These are phyloP conservation scores for Aspergillus avenaceus DNA, from an alignment of 495 filamentous ascomycete species.

Conservation along the genomic window DNA sequence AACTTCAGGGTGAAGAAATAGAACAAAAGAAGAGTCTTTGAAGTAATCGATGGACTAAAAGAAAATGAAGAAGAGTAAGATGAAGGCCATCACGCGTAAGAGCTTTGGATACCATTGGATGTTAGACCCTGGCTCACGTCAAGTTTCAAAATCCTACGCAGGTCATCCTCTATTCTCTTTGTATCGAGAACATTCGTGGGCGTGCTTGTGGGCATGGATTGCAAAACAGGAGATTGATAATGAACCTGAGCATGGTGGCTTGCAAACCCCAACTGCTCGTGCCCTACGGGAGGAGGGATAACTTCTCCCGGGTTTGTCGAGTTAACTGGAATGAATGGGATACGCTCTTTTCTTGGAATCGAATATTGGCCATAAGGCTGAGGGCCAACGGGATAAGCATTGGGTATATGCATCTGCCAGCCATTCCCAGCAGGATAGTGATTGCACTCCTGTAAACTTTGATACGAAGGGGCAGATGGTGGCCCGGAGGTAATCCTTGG, in stretches of 20 bases:
- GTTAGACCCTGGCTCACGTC: conserved; percentile 29
- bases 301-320: conserved; percentile 3
- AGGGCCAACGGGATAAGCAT: conserved; percentile 12
- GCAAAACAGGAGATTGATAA: conserved; percentile 21
- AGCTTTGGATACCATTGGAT: conserved; percentile 33
- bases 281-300: conserved; percentile 8
- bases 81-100: conserved; percentile 27
- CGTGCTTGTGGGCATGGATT: conserved; percentile 18
- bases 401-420: conserved; percentile 9
- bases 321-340: conserved; percentile 14
- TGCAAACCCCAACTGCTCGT: conserved; percentile 8
- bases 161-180: conserved; percentile 50
- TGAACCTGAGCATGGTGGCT: conserved; percentile 15
- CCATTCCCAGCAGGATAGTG: conserved; percentile 10
- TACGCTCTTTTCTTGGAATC: conserved; percentile 22
- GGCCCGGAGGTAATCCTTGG: conserved; percentile 36
- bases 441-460: conserved; percentile 8
- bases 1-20: too few species aligned
- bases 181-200: conserved; percentile 30
- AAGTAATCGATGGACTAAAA: neutral
- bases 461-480: conserved; percentile 20
- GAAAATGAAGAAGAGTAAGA: neutral
- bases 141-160: conserved; percentile 51
- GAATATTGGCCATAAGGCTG: conserved; percentile 21
- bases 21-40: neutral